Conservation (phyloP, 2,329 filamentous ascomycete genomes). For the Parastagonospora avenae region DNA sequence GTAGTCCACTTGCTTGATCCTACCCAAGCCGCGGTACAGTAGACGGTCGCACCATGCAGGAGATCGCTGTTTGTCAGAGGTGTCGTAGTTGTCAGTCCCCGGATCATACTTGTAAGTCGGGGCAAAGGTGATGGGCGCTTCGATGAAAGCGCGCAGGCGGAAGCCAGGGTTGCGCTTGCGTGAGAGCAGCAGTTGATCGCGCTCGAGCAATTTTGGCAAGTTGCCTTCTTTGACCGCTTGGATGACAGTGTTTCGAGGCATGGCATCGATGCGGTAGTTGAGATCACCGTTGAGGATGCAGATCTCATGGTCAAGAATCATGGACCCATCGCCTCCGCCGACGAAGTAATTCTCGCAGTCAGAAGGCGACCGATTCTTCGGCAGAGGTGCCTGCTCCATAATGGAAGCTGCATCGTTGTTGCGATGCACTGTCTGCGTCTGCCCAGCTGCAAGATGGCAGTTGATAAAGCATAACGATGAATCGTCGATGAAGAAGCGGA, state of each 20-base stretch:
- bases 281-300: slow-evolving; percentile 94
- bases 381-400: slow-evolving; percentile 78
- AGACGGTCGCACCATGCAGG: slow-evolving; percentile 97
- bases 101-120: slow-evolving; percentile 99
- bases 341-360: slow-evolving; percentile 77
- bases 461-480: slow-evolving; percentile 96
- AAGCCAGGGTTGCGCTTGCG: slow-evolving; percentile 89
- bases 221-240: slow-evolving; percentile 82
- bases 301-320: slow-evolving; percentile 97
- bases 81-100: slow-evolving; percentile 90
- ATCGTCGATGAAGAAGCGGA: slow-evolving; percentile 93
- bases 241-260: slow-evolving; percentile 91
- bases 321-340: slow-evolving; percentile 90
- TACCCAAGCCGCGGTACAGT: slow-evolving; percentile 80
- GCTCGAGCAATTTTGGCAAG: slow-evolving; percentile 82
- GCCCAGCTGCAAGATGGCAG: slow-evolving; percentile 93
- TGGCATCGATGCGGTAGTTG: slow-evolving; percentile 97
- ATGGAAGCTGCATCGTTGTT: slow-evolving; percentile 94
- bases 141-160: slow-evolving; percentile 85
- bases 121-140: slow-evolving; percentile 86
- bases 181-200: slow-evolving; percentile 90
- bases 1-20: slow-evolving; percentile 88
- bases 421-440: slow-evolving; percentile 84
- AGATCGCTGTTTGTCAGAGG: slow-evolving; percentile 89
- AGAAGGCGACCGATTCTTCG: slow-evolving; percentile 69